phyloP scores from a whole-genome alignment of 2,329 filamentous ascomycete species.

The Torrubiellomyces zombiae region DNA sequence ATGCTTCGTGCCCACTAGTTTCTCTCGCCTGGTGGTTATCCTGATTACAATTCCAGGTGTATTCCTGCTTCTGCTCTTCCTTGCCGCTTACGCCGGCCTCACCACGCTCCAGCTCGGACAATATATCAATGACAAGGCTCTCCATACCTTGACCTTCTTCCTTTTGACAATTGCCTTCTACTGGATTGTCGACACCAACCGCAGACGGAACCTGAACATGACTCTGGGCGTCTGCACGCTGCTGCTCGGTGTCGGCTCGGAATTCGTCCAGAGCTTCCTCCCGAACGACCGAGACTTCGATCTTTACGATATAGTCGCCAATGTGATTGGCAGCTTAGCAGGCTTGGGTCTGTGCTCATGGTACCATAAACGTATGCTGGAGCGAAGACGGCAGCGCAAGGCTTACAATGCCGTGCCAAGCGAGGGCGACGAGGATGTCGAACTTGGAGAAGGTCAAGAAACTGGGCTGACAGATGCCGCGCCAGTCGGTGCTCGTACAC shows the following conservation, averaged over 20 bases:
- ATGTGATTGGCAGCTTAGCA: slow-evolving; percentile 59
- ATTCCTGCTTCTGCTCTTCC: slow-evolving; percentile 53
- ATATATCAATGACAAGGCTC: slow-evolving; percentile 70
- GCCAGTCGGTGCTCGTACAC: slow-evolving; percentile 15
- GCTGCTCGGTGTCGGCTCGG: slow-evolving; percentile 52
- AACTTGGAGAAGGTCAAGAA: slow-evolving; percentile 60
- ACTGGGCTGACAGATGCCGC: slow-evolving; percentile 34
- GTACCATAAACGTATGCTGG: slow-evolving; percentile 94
- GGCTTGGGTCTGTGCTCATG: slow-evolving; percentile 63
- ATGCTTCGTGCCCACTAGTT: too few relatives aligned
- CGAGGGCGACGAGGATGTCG: slow-evolving; percentile 50
- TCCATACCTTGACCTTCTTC: slow-evolving; percentile 84
- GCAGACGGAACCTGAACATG: slow-evolving; percentile 69
- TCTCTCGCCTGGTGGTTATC: too few relatives aligned
- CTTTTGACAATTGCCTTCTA: slow-evolving; percentile 77
- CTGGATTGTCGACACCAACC: slow-evolving; percentile 87
- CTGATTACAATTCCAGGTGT: slow-evolving; percentile 31
- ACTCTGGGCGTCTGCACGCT: slow-evolving; percentile 69
- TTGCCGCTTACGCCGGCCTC: slow-evolving; percentile 67
- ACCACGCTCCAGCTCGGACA: slow-evolving; percentile 39
- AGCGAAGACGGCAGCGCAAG: slow-evolving; percentile 61
- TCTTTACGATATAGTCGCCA: slow-evolving; percentile 72
- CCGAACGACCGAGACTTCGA: slow-evolving; percentile 60
- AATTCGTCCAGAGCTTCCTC: slow-evolving; percentile 59
- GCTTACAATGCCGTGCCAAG: slow-evolving; percentile 55